phyloP scores from a whole-genome alignment of 2,329 filamentous ascomycete species.

The Paecilomyces fulvus region DNA sequence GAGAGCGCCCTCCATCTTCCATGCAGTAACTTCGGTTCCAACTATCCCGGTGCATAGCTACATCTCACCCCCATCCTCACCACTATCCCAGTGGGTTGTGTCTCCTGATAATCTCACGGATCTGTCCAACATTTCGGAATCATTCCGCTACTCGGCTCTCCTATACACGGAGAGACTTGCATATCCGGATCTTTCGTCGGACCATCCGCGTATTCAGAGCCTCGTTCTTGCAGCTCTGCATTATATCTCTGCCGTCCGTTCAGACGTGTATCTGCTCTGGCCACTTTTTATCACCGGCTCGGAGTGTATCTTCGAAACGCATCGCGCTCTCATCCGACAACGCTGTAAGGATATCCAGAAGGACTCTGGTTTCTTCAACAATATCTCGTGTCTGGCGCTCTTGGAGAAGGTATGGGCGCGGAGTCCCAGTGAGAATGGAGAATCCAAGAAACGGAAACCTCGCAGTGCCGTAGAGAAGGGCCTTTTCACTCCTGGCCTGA shows the following conservation, averaged over 20 bases:
- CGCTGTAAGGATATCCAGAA: slow-evolving; percentile 80
- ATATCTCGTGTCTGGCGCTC: slow-evolving; percentile 74
- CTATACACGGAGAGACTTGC: slow-evolving; percentile 85
- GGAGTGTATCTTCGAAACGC: slow-evolving; percentile 73
- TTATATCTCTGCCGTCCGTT: slow-evolving; percentile 71
- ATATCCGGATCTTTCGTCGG: slow-evolving; percentile 63
- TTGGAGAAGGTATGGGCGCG: slow-evolving; percentile 73
- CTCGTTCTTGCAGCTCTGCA: slow-evolving; percentile 74
- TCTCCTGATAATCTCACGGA: slow-evolving; percentile 60
- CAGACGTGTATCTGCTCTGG: slow-evolving; percentile 88
- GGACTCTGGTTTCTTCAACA: slow-evolving; percentile 89
- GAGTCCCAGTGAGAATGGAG: slow-evolving; percentile 6
- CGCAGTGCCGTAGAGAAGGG: slow-evolving; percentile 1
- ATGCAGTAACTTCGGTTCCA: slow-evolving; percentile 1
- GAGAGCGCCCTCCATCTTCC: slow-evolving; percentile 6
- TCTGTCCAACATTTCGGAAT: slow-evolving; percentile 74
- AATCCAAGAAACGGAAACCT: neutral
- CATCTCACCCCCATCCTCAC: slow-evolving; percentile 19
- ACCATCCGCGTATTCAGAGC: slow-evolving; percentile 70
- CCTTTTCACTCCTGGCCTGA: neutral
- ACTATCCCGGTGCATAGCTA: slow-evolving; percentile 13
- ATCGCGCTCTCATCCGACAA: slow-evolving; percentile 68
- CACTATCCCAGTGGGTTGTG: slow-evolving; percentile 19
- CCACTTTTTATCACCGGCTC: slow-evolving; percentile 84
- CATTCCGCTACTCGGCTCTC: slow-evolving; percentile 80